Percentiles rank a stretch among this genome's conserved stretches.
These are phyloP conservation scores for Quercus parvula DNA, from an alignment of 306 rosid genomes.

Conservation along the genomic window DNA sequence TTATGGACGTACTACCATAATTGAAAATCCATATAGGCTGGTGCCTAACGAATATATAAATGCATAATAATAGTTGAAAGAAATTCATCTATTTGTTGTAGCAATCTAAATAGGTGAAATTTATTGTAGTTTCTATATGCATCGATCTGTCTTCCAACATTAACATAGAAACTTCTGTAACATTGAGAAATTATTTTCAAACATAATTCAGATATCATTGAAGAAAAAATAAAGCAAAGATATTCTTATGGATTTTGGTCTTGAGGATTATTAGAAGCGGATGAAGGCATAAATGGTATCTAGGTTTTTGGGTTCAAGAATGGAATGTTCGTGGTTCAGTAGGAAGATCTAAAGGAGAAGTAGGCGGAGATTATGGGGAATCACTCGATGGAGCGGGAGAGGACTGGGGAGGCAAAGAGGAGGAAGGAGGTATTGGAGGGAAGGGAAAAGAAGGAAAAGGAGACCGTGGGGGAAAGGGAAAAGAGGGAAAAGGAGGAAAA, in stretches of 20 bases:
- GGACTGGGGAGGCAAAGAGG: background rate
- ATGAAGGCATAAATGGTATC: conserved; percentile 41
- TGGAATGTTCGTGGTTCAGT: conserved; percentile 23
- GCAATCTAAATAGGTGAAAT: background rate
- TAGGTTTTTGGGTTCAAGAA: conserved; percentile 52
- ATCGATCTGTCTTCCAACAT: background rate
- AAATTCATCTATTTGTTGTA: background rate
- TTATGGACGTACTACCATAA: background rate
- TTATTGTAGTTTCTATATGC: background rate
- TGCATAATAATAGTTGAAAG: background rate
- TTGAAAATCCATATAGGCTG: background rate
- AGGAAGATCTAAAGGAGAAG: too few species aligned
- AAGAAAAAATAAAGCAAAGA: background rate
- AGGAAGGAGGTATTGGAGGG: conserved; percentile 28
- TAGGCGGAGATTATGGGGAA: too few species aligned
- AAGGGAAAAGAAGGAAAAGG: background rate
- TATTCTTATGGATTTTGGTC: conserved; percentile 27
- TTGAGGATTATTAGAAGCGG: conserved; percentile 29
- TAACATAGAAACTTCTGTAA: background rate
- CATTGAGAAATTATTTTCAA: background rate
- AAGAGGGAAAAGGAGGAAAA: conserved; percentile 22
- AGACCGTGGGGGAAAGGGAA: background rate
- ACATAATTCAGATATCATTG: background rate
- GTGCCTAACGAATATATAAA: background rate
- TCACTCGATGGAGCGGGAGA: too few species aligned